Evolutionary conservation across 1,139 yeast genomes (phyloP).

Genomic region (Lodderomyces orthopsilosis): DNA sequence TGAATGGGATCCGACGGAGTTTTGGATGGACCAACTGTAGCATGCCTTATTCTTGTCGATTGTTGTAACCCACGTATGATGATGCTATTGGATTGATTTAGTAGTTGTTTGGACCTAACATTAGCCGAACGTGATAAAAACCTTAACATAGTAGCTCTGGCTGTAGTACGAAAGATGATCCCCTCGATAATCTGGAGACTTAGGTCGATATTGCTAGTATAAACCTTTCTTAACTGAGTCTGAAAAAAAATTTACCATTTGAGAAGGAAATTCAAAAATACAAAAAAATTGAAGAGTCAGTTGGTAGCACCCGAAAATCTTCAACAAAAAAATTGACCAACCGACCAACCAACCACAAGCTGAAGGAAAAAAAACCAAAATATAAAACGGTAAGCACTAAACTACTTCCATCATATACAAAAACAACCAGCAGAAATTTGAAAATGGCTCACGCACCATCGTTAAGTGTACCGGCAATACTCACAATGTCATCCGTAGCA

Average conservation of each 20-base stretch:
- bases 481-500: slow-evolving; percentile 46
- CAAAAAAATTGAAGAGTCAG: not conserved
- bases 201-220: too few species aligned
- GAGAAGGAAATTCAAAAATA: not conserved
- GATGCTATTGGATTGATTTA: not conserved
- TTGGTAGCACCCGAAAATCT: too few species aligned
- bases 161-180: too few species aligned
- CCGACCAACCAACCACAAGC: slow-evolving; percentile 11
- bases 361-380: slow-evolving; percentile 8
- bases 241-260: not conserved
- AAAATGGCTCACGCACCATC: slow-evolving; percentile 43
- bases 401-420: not conserved
- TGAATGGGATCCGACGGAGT: not conserved
- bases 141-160: slow-evolving; percentile 6
- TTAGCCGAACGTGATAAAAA: not conserved
- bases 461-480: slow-evolving; percentile 41
- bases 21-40: not conserved
- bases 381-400: too few species aligned
- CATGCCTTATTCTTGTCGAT: slow-evolving; percentile 1
- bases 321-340: too few species aligned
- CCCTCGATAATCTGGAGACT: too few species aligned
- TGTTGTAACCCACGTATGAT: slow-evolving; percentile 1
- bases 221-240: too few species aligned
- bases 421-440: slow-evolving; percentile 3
- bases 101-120: slow-evolving; percentile 1